phyloP scores from a whole-genome alignment of 2,329 filamentous ascomycete species.

The Venturia oleaginea region DNA sequence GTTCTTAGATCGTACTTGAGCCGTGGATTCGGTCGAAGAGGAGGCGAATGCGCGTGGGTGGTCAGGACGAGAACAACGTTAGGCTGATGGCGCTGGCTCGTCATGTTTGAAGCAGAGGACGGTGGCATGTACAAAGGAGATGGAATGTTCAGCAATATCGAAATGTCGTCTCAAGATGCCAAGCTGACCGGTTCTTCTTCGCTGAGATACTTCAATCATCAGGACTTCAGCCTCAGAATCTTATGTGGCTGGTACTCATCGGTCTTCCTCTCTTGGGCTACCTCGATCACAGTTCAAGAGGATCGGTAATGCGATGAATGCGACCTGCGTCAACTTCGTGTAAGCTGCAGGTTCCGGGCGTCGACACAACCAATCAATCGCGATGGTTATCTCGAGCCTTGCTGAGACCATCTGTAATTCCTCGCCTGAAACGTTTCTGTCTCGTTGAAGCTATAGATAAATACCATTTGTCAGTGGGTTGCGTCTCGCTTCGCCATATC shows the following conservation, averaged over 20 bases:
- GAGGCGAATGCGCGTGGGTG: constrained; percentile 17
- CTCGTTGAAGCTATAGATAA: no score
- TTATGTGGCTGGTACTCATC: background rate
- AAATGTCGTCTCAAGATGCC: background rate
- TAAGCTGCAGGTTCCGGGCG: no score
- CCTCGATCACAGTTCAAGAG: background rate
- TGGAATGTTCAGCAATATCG: background rate
- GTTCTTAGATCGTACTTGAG: constrained; percentile 19
- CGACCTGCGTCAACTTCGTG: background rate
- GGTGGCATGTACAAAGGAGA: no score
- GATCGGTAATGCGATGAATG: background rate
- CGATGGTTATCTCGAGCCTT: no score
- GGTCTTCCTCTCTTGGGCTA: background rate
- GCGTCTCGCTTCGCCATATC: background rate
- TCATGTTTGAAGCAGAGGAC: background rate
- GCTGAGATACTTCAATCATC: background rate
- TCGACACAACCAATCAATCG: no score
- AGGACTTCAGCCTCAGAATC: background rate
- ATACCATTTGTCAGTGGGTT: background rate
- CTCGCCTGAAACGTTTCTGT: no score
- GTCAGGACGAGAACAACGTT: constrained; percentile 16
- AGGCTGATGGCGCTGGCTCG: background rate
- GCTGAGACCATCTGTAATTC: no score
- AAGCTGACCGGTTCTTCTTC: background rate
- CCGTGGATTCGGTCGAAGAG: constrained; percentile 17